Percentiles rank a stretch among this genome's conserved stretches.
phyloP scores from a whole-genome alignment of 768 basidiomycete genomes.

The Calocybe gangraenosa region DNA sequence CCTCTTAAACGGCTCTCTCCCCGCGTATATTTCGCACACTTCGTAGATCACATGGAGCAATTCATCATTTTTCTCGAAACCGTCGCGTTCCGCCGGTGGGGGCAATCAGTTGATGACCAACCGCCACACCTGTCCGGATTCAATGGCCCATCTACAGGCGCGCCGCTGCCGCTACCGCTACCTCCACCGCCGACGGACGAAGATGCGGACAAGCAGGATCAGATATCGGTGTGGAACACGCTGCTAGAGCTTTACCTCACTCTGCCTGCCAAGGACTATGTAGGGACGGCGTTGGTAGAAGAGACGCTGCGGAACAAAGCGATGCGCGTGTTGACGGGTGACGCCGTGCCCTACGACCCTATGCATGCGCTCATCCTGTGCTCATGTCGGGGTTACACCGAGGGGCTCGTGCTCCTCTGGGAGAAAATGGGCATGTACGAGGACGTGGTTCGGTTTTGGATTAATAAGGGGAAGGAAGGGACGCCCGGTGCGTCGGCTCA shows the following conservation, averaged over 20 bases:
- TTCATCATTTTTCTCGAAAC: constrained; percentile 89
- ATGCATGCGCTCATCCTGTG: constrained; percentile 95
- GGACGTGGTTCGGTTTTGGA: constrained; percentile 63
- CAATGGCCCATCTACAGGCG: too few species aligned
- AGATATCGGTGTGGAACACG: constrained; percentile 92
- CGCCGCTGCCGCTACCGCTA: background rate
- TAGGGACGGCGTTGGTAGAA: constrained; percentile 26
- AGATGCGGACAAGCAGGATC: constrained; percentile 49
- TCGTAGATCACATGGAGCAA: constrained; percentile 80
- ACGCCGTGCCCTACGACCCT: constrained; percentile 70
- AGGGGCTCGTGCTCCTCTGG: constrained; percentile 87
- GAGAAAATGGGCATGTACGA: constrained; percentile 96
- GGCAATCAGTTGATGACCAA: constrained; percentile 48
- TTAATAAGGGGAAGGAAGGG: background rate
- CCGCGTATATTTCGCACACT: constrained; percentile 87
- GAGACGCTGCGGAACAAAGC: constrained; percentile 58
- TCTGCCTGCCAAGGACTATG: constrained; percentile 29
- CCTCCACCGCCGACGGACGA: background rate
- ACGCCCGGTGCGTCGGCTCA: constrained; percentile 39
- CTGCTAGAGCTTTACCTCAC: constrained; percentile 86
- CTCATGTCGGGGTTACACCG: constrained; percentile 76
- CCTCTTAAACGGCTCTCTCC: constrained; percentile 68
- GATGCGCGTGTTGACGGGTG: constrained; percentile 60
- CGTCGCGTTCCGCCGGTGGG: constrained; percentile 77
- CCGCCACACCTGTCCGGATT: too few species aligned